Conservation (phyloP, 352 stramenopile genomes). For the Globisporangium spinosum region DNA sequence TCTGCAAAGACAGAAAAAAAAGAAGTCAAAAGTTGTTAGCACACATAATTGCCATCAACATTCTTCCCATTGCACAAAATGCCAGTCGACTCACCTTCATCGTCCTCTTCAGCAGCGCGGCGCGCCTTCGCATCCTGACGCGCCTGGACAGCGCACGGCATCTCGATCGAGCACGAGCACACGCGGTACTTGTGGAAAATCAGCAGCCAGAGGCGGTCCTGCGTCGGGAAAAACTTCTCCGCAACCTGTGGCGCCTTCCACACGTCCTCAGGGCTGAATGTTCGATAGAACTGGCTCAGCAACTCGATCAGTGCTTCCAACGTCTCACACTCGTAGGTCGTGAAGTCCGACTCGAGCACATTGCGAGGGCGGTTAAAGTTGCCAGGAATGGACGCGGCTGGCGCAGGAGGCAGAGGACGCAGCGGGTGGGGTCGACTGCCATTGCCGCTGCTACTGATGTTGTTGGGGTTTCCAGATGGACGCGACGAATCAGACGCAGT, state of each 20-base stretch:
- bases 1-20: slow-evolving; percentile 20
- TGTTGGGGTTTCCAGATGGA: slow-evolving; percentile 12
- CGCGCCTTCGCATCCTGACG: slow-evolving; percentile 49
- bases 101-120: slow-evolving; percentile 45
- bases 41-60: slow-evolving; percentile 2
- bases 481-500: slow-evolving; percentile 35
- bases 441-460: background rate
- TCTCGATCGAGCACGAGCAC: slow-evolving; percentile 78
- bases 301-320: slow-evolving; percentile 66
- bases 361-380: slow-evolving; percentile 48
- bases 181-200: slow-evolving; percentile 88
- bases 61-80: background rate
- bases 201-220: slow-evolving; percentile 75
- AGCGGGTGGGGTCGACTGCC: slow-evolving; percentile 21
- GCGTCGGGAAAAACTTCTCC: slow-evolving; percentile 76
- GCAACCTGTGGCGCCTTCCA: slow-evolving; percentile 79
- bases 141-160: slow-evolving; percentile 66
- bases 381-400: slow-evolving; percentile 5
- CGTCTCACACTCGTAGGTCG: slow-evolving; percentile 76
- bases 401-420: slow-evolving; percentile 21
- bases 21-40: background rate
- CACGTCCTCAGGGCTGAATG: slow-evolving; percentile 72
- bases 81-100: slow-evolving; percentile 33
- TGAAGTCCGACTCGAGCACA: slow-evolving; percentile 71
- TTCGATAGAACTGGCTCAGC: slow-evolving; percentile 66